Base-by-base conservation (phyloP, 495 filamentous ascomycete species). In the Polyplosphaeria fusca region DNA sequence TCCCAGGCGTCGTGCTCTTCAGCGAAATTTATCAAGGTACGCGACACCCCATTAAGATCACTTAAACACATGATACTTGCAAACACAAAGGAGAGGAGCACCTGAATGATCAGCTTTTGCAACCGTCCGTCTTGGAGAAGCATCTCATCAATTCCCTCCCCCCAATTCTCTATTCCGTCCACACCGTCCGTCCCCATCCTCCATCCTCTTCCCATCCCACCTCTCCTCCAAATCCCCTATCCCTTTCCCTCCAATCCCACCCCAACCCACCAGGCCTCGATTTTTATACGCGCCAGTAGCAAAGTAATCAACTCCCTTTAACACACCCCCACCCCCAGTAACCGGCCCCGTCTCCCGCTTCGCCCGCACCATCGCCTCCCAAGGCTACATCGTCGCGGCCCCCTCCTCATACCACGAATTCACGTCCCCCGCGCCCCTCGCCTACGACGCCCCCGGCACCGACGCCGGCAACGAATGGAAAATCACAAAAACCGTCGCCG, bases 1-100 rank as follows among this genome's bases (percentile, higher is more conserved):
- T 96, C 68, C 92, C 91, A 0, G 92, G 89, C 22, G 88, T 97
- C 1, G 87, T 89, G 5, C 74, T 96, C 38, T 97, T 95, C 71
- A 91, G 86, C 68, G 91, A 96, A 74, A 96, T 96, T 62, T 96
- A 96, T 67, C 91, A 96, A 84, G 91, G 90, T 90, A 71, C 20
- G 64, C 47, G 26, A 24, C 16, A 23, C 43, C 26, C 11, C n/a
- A n/a, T n/a, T n/a, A n/a, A n/a, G n/a, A n/a, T n/a, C n/a, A n/a
- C n/a, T n/a, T n/a, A n/a, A n/a, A n/a, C n/a, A n/a, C n/a, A n/a
- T n/a, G n/a, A n/a, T n/a, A n/a, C n/a, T n/a, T n/a, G n/a, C n/a
- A n/a, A n/a, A n/a, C n/a, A n/a, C n/a, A n/a, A n/a, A n/a, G n/a
- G n/a, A n/a, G n/a, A n/a, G n/a, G n/a, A n/a, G n/a, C n/a, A n/a